phyloP scores from a whole-genome alignment of 1,139 yeast species.

The Nakaseomyces nivariensis region DNA sequence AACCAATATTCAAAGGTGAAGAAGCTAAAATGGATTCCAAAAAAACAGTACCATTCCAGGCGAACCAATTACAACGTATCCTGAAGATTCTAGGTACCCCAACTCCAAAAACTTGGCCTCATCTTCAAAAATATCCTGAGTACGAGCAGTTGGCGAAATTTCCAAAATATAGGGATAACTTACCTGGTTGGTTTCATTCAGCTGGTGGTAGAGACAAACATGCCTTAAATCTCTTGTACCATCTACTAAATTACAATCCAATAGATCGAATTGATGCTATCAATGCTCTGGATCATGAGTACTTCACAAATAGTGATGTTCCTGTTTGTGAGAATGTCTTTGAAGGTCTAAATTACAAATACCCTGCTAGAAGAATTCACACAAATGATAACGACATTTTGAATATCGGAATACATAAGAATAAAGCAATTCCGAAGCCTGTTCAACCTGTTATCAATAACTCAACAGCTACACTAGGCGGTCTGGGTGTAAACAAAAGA shows the following conservation, averaged over 20 bases:
- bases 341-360: slow-evolving; percentile 50
- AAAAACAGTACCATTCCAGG: slow-evolving; percentile 87
- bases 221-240: slow-evolving; percentile 56
- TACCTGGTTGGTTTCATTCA: slow-evolving; percentile 76
- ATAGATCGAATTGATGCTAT: slow-evolving; percentile 65
- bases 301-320: slow-evolving; percentile 50
- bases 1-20: slow-evolving; percentile 96
- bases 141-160: slow-evolving; percentile 56
- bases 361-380: slow-evolving; percentile 65
- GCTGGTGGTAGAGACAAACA: slow-evolving; percentile 63
- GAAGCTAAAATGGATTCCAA: slow-evolving; percentile 93
- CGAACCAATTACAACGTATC: slow-evolving; percentile 82
- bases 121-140: slow-evolving; percentile 74
- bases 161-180: slow-evolving; percentile 55
- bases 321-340: slow-evolving; percentile 62
- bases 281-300: slow-evolving; percentile 64
- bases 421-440: slow-evolving; percentile 16
- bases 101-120: slow-evolving; percentile 62
- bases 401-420: slow-evolving; percentile 22
- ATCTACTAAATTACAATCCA: slow-evolving; percentile 75
- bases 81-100: slow-evolving; percentile 91
- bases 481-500: slow-evolving; percentile 28
- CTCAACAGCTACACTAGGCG: slow-evolving; percentile 23
- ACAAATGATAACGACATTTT: slow-evolving; percentile 65
- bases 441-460: slow-evolving; percentile 16